Evolutionary conservation across 306 rosid species (phyloP), one percentile per base, ranked within the genome.

Genomic region (Dalbergia cultrata): DNA sequence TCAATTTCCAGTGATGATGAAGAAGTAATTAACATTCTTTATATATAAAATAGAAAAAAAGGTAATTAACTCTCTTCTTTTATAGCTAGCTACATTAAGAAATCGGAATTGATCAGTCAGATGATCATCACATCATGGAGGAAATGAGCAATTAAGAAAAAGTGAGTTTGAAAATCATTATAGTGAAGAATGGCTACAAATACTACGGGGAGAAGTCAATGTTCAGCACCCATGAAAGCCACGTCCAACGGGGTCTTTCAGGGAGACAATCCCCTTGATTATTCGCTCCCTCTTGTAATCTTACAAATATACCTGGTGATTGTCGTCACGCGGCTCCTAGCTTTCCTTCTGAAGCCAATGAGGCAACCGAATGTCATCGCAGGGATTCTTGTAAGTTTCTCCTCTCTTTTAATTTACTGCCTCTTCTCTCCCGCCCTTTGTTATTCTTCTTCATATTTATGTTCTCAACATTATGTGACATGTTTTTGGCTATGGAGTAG

Each of bases 191-290:
- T 91, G 96, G 87, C 76, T 9, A 45, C 4, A 8, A 90, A 88
- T 77, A 17, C 47, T 49, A 80, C 90, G 37, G 17, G 8, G 9
- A 31, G 54, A 6, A 57, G 47, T 66, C 35, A 37, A 4, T 86
- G 89, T 72, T 67, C 89, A 17, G 37, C 76, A 0, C 67, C 69
- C 13, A 91, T 91, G 96, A 62, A 70, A 67, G 93, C 96, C 6
- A 88, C 96, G 11, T 91, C 96, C 0, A 91, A 91, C 73, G 96
- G 96, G n/a, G 80, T 91, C 9, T 91, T 91, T 66, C 96, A 91
- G 72, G 92, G 92, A 43, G 96, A 91, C 54, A 83, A 69, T 69
- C 97, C 93, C 5, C 90, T 91, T 7, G 85, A 91, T 34, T 89
- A 1, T 74, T 86, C 97, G n/a, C 89, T 91, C 9, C 97, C 97